Base-by-base conservation (phyloP, 306 rosid species). In the Begonia loranthoides region DNA sequence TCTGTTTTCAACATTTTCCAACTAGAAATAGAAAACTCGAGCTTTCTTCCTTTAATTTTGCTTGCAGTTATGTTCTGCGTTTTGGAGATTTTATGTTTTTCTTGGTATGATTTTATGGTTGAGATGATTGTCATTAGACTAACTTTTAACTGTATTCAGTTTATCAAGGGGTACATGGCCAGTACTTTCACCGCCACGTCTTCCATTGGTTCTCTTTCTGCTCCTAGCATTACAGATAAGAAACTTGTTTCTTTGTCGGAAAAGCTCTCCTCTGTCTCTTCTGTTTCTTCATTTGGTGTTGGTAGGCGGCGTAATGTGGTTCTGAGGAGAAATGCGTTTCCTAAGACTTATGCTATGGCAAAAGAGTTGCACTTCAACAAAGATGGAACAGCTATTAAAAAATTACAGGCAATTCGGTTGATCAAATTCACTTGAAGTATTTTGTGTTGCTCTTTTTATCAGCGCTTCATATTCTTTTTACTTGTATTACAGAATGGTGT, bases 381-480 rank as follows among this genome's bases (percentile, higher is more conserved):
- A 70, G 99, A 92, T 19, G 99, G 99, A 11, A 66, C 93, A 1
- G 83, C 99, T 58, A 87, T 92, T n/a, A 92, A 73, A 74, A 92
- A 70, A 49, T 73, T 92, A 4, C 99, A 92, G 33, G 90, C 72
- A 47, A 54, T 67, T 39, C 45, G 36, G 6, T 5, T 15, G 34
- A 28, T 28, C 0, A 28, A 28, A 28, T 6, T 28, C 34, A 28
- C 4, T 28, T 28, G 7, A 28, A 1, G 34, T 28, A 28, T 28
- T 28, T 28, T 3, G 34, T 28, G 34, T 28, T 6, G 34, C 34
- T 3, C 34, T 28, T 28, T 28, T 0, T 28, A 28, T 28, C 5
- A 28, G 34, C 4, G 34, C 2, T 1, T 28, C 34, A 28, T 28
- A 5, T 43, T 16, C 12, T 4, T 3, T 41, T 1, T 9, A 41